These are phyloP conservation scores for Xylariaceae sp. DNA, from an alignment of 2,329 filamentous ascomycete genomes.

Conservation along the genomic window DNA sequence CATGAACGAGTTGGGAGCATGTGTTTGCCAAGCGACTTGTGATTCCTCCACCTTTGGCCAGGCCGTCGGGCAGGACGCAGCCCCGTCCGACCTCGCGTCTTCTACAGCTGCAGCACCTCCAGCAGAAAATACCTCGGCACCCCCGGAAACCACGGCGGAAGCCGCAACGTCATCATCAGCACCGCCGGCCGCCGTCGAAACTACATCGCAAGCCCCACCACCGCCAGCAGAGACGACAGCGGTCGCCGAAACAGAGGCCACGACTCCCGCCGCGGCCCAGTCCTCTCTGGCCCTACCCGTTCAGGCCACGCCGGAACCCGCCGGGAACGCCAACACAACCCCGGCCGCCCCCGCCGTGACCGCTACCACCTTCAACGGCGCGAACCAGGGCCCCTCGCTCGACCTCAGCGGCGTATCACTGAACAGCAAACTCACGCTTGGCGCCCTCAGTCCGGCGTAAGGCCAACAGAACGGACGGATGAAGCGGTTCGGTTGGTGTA, in stretches of 20 bases:
- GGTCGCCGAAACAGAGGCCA: constrained; percentile 3
- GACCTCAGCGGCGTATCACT: constrained; percentile 31
- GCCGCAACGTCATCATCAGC: neutral
- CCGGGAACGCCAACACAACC: constrained; percentile 17
- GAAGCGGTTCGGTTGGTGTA: neutral
- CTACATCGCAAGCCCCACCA: neutral
- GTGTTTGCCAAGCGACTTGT: constrained; percentile 4
- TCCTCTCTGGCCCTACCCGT: constrained; percentile 25
- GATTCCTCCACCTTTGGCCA: neutral
- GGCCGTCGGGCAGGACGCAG: constrained; percentile 4
- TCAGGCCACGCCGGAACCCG: constrained; percentile 15
- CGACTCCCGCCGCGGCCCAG: constrained; percentile 12
- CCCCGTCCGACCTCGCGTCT: constrained; percentile 1
- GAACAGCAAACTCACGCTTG: constrained; percentile 32
- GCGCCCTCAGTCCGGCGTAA: constrained; percentile 19
- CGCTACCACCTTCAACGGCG: constrained; percentile 30
- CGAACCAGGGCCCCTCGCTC: constrained; percentile 33
- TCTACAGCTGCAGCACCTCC: neutral
- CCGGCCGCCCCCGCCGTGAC: constrained; percentile 20
- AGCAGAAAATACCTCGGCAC: neutral
- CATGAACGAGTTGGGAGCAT: constrained; percentile 3
- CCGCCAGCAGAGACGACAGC: neutral
- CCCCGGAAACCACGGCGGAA: neutral
- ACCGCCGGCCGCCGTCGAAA: neutral
- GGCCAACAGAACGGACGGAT: neutral